Evolutionary conservation across 306 rosid species (phyloP).

Genomic region (Ceratonia siliqua): DNA sequence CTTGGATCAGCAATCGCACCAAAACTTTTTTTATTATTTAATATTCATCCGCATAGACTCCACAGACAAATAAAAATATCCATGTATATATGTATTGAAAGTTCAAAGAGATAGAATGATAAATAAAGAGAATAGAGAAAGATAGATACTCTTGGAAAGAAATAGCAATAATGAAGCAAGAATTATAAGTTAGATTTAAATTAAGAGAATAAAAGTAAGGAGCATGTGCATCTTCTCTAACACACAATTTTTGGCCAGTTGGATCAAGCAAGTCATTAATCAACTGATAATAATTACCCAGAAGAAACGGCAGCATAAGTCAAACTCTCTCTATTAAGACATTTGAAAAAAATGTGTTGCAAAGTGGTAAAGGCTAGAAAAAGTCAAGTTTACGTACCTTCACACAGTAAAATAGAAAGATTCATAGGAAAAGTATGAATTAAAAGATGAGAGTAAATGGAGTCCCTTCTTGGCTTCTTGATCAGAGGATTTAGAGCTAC

Average conservation of each 20-base stretch:
- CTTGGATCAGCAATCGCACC: background rate
- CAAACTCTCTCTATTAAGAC: constrained; percentile 32
- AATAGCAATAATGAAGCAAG: background rate
- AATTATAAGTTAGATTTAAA: constrained; percentile 16
- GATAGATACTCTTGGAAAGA: background rate
- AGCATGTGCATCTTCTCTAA: constrained; percentile 99
- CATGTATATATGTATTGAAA: background rate
- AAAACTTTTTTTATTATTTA: background rate
- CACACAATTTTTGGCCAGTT: constrained; percentile 99
- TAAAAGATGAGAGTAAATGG: background rate
- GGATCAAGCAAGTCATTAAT: constrained; percentile 99
- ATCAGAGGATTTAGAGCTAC: no score
- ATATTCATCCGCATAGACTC: constrained; percentile 11
- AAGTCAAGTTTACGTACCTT: background rate
- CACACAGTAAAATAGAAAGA: constrained; percentile 5
- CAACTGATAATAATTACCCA: constrained; percentile 61
- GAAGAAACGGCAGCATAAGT: constrained; percentile 28
- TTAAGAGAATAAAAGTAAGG: constrained; percentile 28
- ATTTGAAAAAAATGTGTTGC: background rate
- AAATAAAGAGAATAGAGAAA: constrained; percentile 8
- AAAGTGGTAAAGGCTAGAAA: constrained; percentile 1
- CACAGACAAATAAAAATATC: constrained; percentile 19
- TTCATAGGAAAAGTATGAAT: background rate
- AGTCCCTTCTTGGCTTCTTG: no score
- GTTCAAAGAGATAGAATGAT: background rate